phyloP scores from a whole-genome alignment of 148 eudicot genomes.

The Vaccinium vitisidaea region DNA sequence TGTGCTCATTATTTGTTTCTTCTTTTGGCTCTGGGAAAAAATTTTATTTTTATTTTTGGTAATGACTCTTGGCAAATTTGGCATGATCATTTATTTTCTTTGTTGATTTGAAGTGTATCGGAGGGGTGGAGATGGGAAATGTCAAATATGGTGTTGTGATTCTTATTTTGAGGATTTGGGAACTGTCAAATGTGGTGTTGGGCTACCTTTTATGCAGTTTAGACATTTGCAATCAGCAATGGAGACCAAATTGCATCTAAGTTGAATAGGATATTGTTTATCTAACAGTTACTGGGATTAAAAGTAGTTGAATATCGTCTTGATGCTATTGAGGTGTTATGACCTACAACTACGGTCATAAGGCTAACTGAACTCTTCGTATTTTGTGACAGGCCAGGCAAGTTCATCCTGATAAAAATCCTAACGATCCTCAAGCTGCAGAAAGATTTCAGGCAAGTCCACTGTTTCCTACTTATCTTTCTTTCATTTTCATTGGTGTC shows the following conservation, averaged over 20 bases:
- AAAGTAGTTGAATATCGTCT: not conserved
- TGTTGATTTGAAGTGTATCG: not conserved
- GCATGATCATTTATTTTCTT: not conserved
- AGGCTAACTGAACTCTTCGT: not conserved
- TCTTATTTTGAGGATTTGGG: not conserved
- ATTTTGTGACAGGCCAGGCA: constrained; percentile 63
- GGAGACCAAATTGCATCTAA: not conserved
- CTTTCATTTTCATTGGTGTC: not conserved
- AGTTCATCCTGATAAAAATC: constrained; percentile 94
- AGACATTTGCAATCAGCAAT: not conserved
- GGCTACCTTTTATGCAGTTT: not conserved
- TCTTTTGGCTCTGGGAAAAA: not conserved
- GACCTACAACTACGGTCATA: not conserved
- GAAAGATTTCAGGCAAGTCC: constrained; percentile 86
- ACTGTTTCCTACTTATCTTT: not conserved
- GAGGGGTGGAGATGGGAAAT: not conserved
- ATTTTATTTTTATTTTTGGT: no score
- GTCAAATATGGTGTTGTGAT: not conserved
- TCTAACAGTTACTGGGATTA: not conserved
- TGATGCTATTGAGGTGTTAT: not conserved
- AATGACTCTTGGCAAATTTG: not conserved
- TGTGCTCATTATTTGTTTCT: not conserved
- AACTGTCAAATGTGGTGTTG: not conserved
- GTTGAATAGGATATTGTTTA: not conserved
- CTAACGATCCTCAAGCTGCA: constrained; percentile 86